phyloP scores from a whole-genome alignment of 441 rosid species.

The Brassica hybrid region DNA sequence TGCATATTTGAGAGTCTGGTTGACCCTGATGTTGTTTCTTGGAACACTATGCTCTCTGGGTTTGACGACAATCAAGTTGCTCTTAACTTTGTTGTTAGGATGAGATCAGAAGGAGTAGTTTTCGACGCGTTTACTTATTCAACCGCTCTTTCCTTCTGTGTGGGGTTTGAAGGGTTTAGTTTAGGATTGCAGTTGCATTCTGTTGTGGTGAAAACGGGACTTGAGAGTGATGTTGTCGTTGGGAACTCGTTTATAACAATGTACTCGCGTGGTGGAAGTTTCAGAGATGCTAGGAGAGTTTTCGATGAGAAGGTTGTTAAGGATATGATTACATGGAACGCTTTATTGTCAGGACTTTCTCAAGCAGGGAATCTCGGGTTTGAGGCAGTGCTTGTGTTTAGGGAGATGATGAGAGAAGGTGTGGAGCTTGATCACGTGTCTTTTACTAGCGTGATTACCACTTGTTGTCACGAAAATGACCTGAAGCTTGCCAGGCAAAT shows the following conservation, averaged over 20 bases:
- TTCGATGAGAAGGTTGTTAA: conserved; percentile 66
- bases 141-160: conserved; percentile 66
- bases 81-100: conserved; percentile 56
- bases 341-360: conserved; percentile 77
- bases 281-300: conserved; percentile 59
- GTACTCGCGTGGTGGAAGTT: conserved; percentile 65
- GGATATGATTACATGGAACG: conserved; percentile 88
- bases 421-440: conserved; percentile 81
- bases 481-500: conserved; percentile 69
- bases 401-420: conserved; percentile 63
- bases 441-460: conserved; percentile 69
- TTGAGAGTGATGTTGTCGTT: conserved; percentile 62
- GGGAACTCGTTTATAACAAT: conserved; percentile 77
- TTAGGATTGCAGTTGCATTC: conserved; percentile 79
- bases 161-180: conserved; percentile 56
- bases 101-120: conserved; percentile 57
- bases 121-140: conserved; percentile 74
- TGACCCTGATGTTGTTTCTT: conserved; percentile 76
- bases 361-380: conserved; percentile 60
- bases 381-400: conserved; percentile 61
- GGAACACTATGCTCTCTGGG: conserved; percentile 89
- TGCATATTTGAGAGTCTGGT: conserved; percentile 63
- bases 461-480: conserved; percentile 72
- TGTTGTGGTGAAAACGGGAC: conserved; percentile 55
- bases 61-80: conserved; percentile 58